Evolutionary conservation across 805 yeast genomes (phyloP).

Genomic region (Kodamaea sagamina): DNA sequence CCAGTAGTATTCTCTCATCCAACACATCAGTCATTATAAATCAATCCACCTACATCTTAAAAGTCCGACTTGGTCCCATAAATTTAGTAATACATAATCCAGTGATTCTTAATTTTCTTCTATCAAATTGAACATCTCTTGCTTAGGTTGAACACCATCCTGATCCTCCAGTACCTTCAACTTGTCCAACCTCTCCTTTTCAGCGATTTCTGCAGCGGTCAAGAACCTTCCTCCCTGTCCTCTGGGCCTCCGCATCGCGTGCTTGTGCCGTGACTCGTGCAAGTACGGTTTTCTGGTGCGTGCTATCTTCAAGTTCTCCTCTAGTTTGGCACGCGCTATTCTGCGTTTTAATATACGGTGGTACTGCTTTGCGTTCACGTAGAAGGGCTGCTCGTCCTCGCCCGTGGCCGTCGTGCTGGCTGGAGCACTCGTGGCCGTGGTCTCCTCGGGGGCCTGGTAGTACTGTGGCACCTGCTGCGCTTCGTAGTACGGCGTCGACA

Average conservation of each 20-base stretch:
- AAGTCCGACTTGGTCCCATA: conserved; percentile 1
- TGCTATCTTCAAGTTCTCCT: conserved; percentile 82
- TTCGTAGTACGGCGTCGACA: conserved; percentile 28
- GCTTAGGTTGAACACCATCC: conserved; percentile 2
- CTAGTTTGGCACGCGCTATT: conserved; percentile 89
- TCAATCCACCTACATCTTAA: too few relatives aligned
- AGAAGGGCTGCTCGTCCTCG: conserved; percentile 80
- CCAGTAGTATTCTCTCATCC: too few relatives aligned
- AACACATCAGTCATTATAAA: too few relatives aligned
- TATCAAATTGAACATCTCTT: conserved; percentile 8
- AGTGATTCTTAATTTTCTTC: conserved; percentile 2
- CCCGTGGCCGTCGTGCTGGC: conserved; percentile 17
- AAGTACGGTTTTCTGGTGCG: conserved; percentile 90
- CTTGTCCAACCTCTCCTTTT: conserved; percentile 43
- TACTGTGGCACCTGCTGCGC: conserved; percentile 18
- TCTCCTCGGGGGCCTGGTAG: conserved; percentile 16
- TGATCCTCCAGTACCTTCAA: conserved; percentile 32
- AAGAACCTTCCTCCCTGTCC: conserved; percentile 98
- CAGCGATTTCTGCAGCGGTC: conserved; percentile 76
- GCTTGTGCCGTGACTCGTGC: conserved; percentile 97
- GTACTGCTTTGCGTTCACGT: conserved; percentile 97
- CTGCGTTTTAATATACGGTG: conserved; percentile 92
- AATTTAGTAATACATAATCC: conserved; percentile 8
- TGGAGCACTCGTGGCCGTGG: conserved; percentile 15
- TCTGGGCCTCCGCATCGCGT: conserved; percentile 98